Conservation (phyloP, 2,329 filamentous ascomycete genomes). For the Fusarium zealandicum region DNA sequence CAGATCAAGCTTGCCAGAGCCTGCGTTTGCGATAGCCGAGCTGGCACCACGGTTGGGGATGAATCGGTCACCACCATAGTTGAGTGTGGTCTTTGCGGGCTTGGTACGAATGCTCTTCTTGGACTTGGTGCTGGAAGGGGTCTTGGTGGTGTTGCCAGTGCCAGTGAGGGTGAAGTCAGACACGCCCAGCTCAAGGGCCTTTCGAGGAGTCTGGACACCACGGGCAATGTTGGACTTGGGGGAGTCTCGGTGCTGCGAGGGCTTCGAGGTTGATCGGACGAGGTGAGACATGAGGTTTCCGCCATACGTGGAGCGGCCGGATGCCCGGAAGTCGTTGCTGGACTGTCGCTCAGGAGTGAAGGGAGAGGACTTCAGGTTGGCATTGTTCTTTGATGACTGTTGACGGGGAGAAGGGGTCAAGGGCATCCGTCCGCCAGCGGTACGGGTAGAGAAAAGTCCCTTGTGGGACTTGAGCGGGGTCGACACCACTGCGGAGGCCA, state of each 20-base stretch:
- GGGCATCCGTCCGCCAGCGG: slow-evolving; percentile 93
- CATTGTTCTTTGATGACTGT: slow-evolving; percentile 59
- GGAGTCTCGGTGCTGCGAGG: slow-evolving; percentile 77
- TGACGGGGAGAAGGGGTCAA: slow-evolving; percentile 89
- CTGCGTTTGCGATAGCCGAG: slow-evolving; percentile 83
- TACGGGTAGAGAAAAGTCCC: slow-evolving; percentile 89
- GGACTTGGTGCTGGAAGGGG: slow-evolving; percentile 63
- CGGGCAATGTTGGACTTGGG: slow-evolving; percentile 96
- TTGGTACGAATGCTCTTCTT: slow-evolving; percentile 65
- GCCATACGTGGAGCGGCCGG: slow-evolving; percentile 77
- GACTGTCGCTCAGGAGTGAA: slow-evolving; percentile 74
- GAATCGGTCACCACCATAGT: slow-evolving; percentile 88
- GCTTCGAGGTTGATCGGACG: slow-evolving; percentile 71
- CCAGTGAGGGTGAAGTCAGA: slow-evolving; percentile 92
- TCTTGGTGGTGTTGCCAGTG: slow-evolving; percentile 70
- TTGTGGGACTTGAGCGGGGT: slow-evolving; percentile 95
- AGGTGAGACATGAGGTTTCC: slow-evolving; percentile 83
- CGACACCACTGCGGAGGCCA: slow-evolving; percentile 83
- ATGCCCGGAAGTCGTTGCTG: slow-evolving; percentile 59
- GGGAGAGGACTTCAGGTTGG: slow-evolving; percentile 71
- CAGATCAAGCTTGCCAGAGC: slow-evolving; percentile 81
- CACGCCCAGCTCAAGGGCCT: slow-evolving; percentile 84
- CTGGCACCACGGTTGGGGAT: slow-evolving; percentile 93
- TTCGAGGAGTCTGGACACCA: slow-evolving; percentile 76
- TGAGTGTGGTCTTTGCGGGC: slow-evolving; percentile 78